Base-by-base conservation (phyloP, 2,329 filamentous ascomycete species). In the Beauveria australis region DNA sequence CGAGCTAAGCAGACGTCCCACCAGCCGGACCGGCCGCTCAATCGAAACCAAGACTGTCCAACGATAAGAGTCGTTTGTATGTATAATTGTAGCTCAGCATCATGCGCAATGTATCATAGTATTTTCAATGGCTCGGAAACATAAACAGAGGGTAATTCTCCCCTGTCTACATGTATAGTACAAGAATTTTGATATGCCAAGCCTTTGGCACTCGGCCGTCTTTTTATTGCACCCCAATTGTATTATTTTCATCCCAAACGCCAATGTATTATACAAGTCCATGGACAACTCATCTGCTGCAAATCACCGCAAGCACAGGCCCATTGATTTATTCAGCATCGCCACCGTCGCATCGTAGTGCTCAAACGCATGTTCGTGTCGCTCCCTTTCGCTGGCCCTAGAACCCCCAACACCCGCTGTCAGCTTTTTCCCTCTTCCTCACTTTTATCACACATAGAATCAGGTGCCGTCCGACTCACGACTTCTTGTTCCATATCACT, bases 301-400 rank as follows among this genome's bases (percentile, higher is more conserved):
- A 6, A 37, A 18, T 75, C 70, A 84, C 62, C 82, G 79, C 61
- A 88, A 70, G 68, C 86, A 89, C 47, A 90, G 69, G 1, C 82
- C 82, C 86, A 92, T 86, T 7, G 80, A 86, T 69, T 87, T 84
- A 68, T 92, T 92, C 59, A 92, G 76, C 87, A 89, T 89, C 19
- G 78, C 79, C 53, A 92, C 70, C 8, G 87, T 90, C 75, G 82
- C 82, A 59, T 91, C 81, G 69, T 89, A 90, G 66, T 88, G 82
- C 52, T 79, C 76, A 69, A 80, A 87, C 7, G 78, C 73, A 54
- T 69, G 67, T 26, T 63, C 53, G 33, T 66, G 63, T 47, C 68
- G 63, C 44, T 66, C 49, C 46, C 64, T 64, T 40, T 67, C 54
- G 16, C 62, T 60, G 33, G 63, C 26, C 22, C 68, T 70, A 41